Evolutionary conservation across 371 early-diverging fungal species (phyloP).

Genomic region (Mucor plumbeus): DNA sequence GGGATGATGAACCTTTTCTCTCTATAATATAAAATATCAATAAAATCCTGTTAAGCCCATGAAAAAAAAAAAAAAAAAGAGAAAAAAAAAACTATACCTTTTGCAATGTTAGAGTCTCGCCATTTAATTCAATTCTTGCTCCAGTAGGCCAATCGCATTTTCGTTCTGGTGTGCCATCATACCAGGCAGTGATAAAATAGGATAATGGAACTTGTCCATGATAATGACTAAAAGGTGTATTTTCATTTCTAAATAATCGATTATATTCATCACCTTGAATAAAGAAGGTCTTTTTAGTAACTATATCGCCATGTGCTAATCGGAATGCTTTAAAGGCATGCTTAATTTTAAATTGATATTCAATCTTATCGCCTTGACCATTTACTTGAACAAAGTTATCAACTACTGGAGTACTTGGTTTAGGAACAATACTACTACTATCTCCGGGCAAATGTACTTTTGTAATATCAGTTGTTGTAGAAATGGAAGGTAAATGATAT

Average conservation of each 20-base stretch:
- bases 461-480: not conserved
- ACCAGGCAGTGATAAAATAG: conserved; percentile 33
- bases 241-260: not conserved
- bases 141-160: conserved; percentile 49
- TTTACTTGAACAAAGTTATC: not conserved
- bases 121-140: conserved; percentile 28
- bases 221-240: not conserved
- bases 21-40: not conserved
- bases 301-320: conserved; percentile 23
- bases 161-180: conserved; percentile 8
- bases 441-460: conserved; percentile 4
- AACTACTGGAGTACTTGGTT: not conserved
- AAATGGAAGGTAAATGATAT: not conserved
- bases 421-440: not conserved
- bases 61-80: too few species aligned
- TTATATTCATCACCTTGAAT: not conserved
- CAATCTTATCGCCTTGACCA: not conserved
- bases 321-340: conserved; percentile 27
- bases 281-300: conserved; percentile 9
- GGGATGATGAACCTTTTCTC: not conserved
- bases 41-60: too few species aligned
- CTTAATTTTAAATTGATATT: not conserved
- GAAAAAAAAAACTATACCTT: too few species aligned
- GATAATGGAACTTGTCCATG: conserved; percentile 24
- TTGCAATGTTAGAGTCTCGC: conserved; percentile 12